These are phyloP conservation scores for Lanmaoa rubissima DNA, from an alignment of 768 basidiomycete genomes.

Conservation along the genomic window DNA sequence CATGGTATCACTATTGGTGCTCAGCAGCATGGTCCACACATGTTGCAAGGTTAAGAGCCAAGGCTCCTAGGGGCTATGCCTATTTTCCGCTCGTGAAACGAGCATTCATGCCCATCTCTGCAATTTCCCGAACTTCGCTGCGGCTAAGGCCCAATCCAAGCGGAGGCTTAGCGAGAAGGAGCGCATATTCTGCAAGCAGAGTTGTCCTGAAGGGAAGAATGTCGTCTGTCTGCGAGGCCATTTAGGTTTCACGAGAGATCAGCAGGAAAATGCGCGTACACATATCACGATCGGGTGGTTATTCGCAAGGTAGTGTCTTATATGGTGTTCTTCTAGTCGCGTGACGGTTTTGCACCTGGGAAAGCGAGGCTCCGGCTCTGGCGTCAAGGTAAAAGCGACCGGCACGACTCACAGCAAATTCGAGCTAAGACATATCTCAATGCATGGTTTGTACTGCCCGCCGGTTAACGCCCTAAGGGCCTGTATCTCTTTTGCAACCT, in stretches of 20 bases:
- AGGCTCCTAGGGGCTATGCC: neutral
- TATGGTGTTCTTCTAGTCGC: conserved; percentile 67
- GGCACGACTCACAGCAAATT: conserved; percentile 61
- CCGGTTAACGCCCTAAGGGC: conserved; percentile 11
- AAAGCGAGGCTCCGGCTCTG: neutral
- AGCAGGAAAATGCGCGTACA: conserved; percentile 38
- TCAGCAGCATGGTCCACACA: neutral
- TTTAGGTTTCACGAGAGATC: neutral
- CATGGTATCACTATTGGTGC: neutral
- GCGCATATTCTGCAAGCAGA: conserved; percentile 73
- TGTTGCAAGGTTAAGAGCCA: neutral
- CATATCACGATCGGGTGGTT: conserved; percentile 75
- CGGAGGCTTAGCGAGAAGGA: conserved; percentile 71
- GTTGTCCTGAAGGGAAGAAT: conserved; percentile 75
- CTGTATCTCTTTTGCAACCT: conserved; percentile 25
- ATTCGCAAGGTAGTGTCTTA: conserved; percentile 59
- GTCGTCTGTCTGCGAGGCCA: conserved; percentile 69
- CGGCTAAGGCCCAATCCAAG: conserved; percentile 67
- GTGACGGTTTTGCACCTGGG: conserved; percentile 67
- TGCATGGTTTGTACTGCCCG: conserved; percentile 47
- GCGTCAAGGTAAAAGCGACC: neutral
- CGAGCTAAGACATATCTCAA: conserved; percentile 82
- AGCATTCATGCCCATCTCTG: conserved; percentile 56
- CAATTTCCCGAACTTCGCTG: conserved; percentile 53
- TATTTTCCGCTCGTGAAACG: conserved; percentile 15